These are phyloP conservation scores for Metschnikowia colocasiae DNA, from an alignment of 805 yeast genomes.

Conservation along the genomic window DNA sequence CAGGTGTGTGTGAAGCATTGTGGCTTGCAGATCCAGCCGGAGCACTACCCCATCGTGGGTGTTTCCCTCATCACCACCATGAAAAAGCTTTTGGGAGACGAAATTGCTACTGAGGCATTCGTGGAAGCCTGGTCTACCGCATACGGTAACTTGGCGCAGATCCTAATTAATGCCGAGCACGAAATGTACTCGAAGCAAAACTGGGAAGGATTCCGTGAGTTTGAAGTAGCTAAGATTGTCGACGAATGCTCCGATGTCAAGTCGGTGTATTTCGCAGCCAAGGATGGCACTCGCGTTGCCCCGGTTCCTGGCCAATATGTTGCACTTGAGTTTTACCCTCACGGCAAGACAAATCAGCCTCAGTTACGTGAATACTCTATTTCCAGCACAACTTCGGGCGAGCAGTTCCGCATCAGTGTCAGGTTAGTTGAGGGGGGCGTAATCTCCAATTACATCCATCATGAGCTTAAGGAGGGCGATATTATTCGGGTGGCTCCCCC, in stretches of 20 bases:
- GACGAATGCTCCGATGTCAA: slow-evolving; percentile 46
- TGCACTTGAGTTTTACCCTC: slow-evolving; percentile 33
- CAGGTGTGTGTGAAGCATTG: slow-evolving; percentile 64
- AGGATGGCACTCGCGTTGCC: slow-evolving; percentile 25
- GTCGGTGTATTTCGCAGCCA: slow-evolving; percentile 45
- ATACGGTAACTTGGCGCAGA: slow-evolving; percentile 58
- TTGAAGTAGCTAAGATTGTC: slow-evolving; percentile 40
- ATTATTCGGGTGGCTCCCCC: slow-evolving; percentile 53
- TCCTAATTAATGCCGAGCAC: slow-evolving; percentile 54
- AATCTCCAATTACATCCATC: slow-evolving; percentile 50
- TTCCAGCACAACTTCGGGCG: slow-evolving; percentile 33
- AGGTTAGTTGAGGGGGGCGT: slow-evolving; percentile 43
- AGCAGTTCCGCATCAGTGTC: slow-evolving; percentile 58
- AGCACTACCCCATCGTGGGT: slow-evolving; percentile 67
- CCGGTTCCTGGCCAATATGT: slow-evolving; percentile 48
- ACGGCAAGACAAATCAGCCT: slow-evolving; percentile 36
- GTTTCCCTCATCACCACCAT: slow-evolving; percentile 52
- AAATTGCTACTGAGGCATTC: slow-evolving; percentile 51
- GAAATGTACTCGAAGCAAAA: slow-evolving; percentile 38
- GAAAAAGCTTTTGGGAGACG: slow-evolving; percentile 49
- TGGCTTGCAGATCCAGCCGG: slow-evolving; percentile 58
- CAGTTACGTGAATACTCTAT: slow-evolving; percentile 57
- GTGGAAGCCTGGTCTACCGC: slow-evolving; percentile 64
- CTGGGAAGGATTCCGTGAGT: slow-evolving; percentile 61
- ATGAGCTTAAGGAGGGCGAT: slow-evolving; percentile 46